Conservation (phyloP, 2,329 filamentous ascomycete genomes). For the Aspergillus eucalypticola region DNA sequence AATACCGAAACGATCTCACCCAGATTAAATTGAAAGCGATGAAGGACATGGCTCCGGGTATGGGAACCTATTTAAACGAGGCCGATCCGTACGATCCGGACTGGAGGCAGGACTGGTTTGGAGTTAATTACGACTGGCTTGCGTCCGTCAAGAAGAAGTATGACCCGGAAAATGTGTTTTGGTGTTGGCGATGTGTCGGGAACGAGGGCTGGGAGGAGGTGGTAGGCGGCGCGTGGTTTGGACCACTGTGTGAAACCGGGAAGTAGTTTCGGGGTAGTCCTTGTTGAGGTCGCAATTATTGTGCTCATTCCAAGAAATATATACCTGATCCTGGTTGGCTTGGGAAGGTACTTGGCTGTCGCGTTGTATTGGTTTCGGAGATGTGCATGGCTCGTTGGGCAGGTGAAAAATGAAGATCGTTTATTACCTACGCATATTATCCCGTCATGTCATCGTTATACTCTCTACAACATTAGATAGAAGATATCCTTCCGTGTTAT, state of each 20-base stretch:
- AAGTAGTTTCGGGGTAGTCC: neutral
- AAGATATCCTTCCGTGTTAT: no score
- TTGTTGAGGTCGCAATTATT: no score
- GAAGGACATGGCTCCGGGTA: slow-evolving; percentile 21
- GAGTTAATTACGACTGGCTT: slow-evolving; percentile 27
- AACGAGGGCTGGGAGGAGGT: slow-evolving; percentile 24
- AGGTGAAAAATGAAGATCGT: no score
- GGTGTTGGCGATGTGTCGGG: slow-evolving; percentile 29
- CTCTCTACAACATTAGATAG: no score
- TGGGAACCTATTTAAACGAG: slow-evolving; percentile 24
- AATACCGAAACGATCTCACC: slow-evolving; percentile 9
- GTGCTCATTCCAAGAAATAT: no score
- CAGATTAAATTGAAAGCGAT: slow-evolving; percentile 19
- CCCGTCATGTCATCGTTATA: no score
- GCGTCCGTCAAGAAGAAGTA: slow-evolving; percentile 28
- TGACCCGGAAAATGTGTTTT: slow-evolving; percentile 29
- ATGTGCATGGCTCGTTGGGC: no score
- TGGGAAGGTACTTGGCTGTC: no score
- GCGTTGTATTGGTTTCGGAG: no score
- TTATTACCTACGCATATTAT: no score
- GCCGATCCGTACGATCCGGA: slow-evolving; percentile 18
- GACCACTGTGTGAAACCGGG: neutral
- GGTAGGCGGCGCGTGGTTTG: slow-evolving; percentile 5
- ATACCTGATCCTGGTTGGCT: no score
- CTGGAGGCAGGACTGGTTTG: slow-evolving; percentile 22